phyloP scores from a whole-genome alignment of 1,284 basidiomycete species.

The Cryptococcus sp. region DNA sequence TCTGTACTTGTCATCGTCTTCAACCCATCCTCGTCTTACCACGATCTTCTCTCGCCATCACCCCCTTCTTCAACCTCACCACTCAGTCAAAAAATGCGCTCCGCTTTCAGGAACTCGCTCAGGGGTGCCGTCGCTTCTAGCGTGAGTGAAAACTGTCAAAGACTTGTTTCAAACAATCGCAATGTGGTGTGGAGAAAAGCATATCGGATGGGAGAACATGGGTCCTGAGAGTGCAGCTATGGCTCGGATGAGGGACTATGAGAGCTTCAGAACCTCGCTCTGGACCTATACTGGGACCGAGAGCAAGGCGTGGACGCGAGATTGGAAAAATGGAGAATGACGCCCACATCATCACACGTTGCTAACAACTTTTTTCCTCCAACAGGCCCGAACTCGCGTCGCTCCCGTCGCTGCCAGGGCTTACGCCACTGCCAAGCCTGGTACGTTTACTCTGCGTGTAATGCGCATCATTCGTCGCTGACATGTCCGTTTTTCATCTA shows the following conservation, averaged over 20 bases:
- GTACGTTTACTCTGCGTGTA: conserved; percentile 59
- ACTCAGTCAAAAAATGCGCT: conserved; percentile 65
- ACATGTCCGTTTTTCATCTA: conserved; percentile 3
- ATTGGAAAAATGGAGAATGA: conserved; percentile 1
- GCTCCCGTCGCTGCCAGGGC: conserved; percentile 59
- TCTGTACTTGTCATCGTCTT: conserved; percentile 36
- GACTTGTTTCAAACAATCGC: too few species aligned
- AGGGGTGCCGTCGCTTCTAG: conserved; percentile 40
- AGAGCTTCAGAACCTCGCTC: too few species aligned
- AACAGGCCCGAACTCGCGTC: conserved; percentile 45
- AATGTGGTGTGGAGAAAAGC: not conserved
- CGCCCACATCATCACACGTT: not conserved
- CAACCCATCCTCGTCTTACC: conserved; percentile 46
- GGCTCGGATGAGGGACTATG: too few species aligned
- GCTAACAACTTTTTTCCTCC: conserved; percentile 18
- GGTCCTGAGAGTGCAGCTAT: not conserved
- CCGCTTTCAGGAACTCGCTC: conserved; percentile 65
- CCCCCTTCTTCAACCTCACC: conserved; percentile 16
- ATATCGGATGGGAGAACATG: not conserved
- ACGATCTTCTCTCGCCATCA: conserved; percentile 13
- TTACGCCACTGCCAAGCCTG: conserved; percentile 97
- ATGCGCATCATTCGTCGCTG: not conserved
- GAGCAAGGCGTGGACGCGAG: conserved; percentile 1
- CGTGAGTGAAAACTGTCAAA: conserved; percentile 20
- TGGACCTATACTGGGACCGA: too few species aligned